A percentile compares a stretch with the other conserved stretches of the same genome.
phyloP scores from a whole-genome alignment of 2,329 filamentous ascomycete species.

The Hypomyces rosellus region DNA sequence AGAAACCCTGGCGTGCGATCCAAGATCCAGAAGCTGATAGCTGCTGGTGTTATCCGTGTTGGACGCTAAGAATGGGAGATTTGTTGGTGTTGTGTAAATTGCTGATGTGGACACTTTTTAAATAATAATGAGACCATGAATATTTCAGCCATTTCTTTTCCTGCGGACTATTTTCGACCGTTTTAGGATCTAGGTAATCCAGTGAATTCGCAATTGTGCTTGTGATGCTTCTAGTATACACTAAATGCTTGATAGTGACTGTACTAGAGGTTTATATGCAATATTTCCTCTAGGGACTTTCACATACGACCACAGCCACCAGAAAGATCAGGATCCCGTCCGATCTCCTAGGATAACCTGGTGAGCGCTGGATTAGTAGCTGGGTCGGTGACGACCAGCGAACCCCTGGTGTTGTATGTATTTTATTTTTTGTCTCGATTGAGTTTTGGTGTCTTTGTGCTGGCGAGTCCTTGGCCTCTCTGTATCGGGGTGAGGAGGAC shows the following conservation, averaged over 20 bases:
- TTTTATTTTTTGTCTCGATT: not conserved
- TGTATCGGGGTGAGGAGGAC: too few relatives aligned
- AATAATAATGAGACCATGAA: not conserved
- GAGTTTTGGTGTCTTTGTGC: not conserved
- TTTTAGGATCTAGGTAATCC: not conserved
- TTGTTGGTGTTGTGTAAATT: not conserved
- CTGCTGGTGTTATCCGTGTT: constrained; percentile 83
- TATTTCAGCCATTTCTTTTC: not conserved
- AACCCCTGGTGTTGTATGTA: constrained; percentile 16
- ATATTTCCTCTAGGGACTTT: not conserved
- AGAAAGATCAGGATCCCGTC: constrained; percentile 16
- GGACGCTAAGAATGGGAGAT: constrained; percentile 32
- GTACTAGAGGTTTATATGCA: not conserved
- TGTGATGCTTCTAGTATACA: not conserved
- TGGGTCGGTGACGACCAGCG: constrained; percentile 15
- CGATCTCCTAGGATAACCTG: constrained; percentile 15
- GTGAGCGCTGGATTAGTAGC: constrained; percentile 16
- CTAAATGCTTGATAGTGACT: not conserved
- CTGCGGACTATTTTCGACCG: too few relatives aligned
- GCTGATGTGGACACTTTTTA: not conserved
- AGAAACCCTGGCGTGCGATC: constrained; percentile 76
- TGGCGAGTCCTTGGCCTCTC: too few relatives aligned
- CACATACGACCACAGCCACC: constrained; percentile 16
- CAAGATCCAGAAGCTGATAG: constrained; percentile 93
- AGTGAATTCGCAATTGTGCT: not conserved